These are phyloP conservation scores for Pelargonium fulgidum DNA, from an alignment of 441 rosid genomes.

Conservation along the genomic window DNA sequence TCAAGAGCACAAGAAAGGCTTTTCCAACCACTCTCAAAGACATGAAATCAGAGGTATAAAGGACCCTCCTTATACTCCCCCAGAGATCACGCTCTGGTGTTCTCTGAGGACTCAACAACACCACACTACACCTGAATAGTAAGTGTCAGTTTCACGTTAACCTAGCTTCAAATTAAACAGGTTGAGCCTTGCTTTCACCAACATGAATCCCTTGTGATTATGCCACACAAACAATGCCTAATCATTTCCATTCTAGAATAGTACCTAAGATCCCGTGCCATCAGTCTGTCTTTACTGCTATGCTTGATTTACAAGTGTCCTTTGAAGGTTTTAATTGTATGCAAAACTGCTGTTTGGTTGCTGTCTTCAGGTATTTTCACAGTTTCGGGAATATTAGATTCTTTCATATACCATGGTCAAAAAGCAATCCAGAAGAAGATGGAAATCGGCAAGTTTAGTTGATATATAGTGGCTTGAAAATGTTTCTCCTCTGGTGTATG, in stretches of 20 bases:
- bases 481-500: constrained; percentile 9
- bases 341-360: constrained; percentile 6
- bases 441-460: constrained; percentile 84
- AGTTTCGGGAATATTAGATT: constrained; percentile 85
- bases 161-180: not conserved
- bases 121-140: too few relatives aligned
- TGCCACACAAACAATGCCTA: not conserved
- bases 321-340: not conserved
- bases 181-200: not conserved
- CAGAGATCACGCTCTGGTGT: too few relatives aligned
- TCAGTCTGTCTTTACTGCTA: not conserved
- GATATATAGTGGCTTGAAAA: constrained; percentile 21
- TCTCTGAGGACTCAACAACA: too few relatives aligned
- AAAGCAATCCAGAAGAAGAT: constrained; percentile 92
- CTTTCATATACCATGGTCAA: constrained; percentile 87
- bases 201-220: not conserved
- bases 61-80: too few relatives aligned
- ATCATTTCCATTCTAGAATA: not conserved
- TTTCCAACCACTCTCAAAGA: too few relatives aligned
- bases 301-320: not conserved
- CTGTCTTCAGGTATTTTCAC: constrained; percentile 69
- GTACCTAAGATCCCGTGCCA: not conserved
- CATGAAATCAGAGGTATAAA: too few relatives aligned
- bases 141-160: too few relatives aligned
- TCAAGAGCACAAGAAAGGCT: too few relatives aligned